Evolutionary conservation across 2,329 filamentous ascomycete species (phyloP).

Genomic region (Sphaerostilbella broomeana): DNA sequence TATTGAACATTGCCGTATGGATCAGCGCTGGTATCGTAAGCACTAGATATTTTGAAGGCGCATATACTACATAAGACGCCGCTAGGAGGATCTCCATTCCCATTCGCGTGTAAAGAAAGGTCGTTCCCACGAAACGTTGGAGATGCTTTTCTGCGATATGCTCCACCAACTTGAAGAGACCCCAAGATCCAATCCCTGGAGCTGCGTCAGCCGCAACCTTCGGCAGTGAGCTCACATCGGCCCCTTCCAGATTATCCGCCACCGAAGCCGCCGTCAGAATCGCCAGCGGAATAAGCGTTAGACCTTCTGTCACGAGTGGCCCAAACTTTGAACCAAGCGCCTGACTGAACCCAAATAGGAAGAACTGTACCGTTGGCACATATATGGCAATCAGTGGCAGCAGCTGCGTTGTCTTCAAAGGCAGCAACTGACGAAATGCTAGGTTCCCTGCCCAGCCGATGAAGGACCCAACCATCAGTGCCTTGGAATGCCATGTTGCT

Average conservation of each 20-base stretch:
- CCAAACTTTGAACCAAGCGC: conserved; percentile 63
- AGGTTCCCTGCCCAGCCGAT: conserved; percentile 66
- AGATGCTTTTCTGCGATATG: conserved; percentile 33
- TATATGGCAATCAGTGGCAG: conserved; percentile 70
- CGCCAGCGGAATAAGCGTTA: conserved; percentile 66
- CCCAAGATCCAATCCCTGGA: conserved; percentile 60
- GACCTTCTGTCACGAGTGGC: conserved; percentile 64
- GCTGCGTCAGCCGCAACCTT: conserved; percentile 54
- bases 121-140: conserved; percentile 50
- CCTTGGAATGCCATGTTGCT: conserved; percentile 61
- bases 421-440: conserved; percentile 40
- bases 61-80: conserved; percentile 55
- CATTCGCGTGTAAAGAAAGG: conserved; percentile 60
- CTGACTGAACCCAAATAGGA: conserved; percentile 61
- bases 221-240: conserved; percentile 49
- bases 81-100: conserved; percentile 65
- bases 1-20: conserved; percentile 65
- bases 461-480: conserved; percentile 60
- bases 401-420: conserved; percentile 43
- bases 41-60: conserved; percentile 62
- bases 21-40: conserved; percentile 65
- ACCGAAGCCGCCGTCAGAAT: conserved; percentile 57
- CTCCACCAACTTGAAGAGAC: conserved; percentile 53
- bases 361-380: conserved; percentile 65
- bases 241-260: conserved; percentile 57